Base-by-base conservation (phyloP, 257 asterid genomes). In the Plantago major region DNA sequence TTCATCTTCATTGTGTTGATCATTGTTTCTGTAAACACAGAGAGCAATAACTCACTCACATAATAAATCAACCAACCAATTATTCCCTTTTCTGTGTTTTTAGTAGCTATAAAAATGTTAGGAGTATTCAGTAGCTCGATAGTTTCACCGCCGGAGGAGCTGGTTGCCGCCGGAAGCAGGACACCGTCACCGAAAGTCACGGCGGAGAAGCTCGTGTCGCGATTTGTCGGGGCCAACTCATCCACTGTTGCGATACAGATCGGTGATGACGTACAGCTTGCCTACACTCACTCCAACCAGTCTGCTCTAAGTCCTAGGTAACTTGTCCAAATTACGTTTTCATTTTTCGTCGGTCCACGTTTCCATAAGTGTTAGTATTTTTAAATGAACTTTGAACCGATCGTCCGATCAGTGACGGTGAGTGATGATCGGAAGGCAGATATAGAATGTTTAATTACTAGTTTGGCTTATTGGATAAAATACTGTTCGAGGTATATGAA, bases 141-240 rank as follows among this genome's bases (percentile, higher is more conserved):
- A 37, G 79, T 93, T 74, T 73, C 99, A 44, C 95, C 96, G 52
- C 99, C 99, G 67, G 95, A 85, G 9, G 99, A 93, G 94, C 89
- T 93, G 71, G 99, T 93, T 75, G 91, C 95, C 0, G 99, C 96
- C 13, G 97, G 99, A 4, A 80, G 92, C 87, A 76, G 96, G 66
- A 93, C 99, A 52, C 99, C 99, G 51, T 93, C 99, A 63, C 99
- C 99, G 59, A 93, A 89, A 80, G 87, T 64, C 60, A 80, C 94
- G 69, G 82, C 96, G 78, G 87, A 67, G 4, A 87, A 84, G 72
- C 92, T 93, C 83, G 66, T 85, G 82, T 74, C 81, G 18, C 86
- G 97, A 43, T 93, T 93, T 66, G 60, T 93, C 44, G 80, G 67
- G 60, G 75, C 73, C 51, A 87, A 93, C 62, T 63, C 89, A 7